Base-by-base conservation (phyloP, 1,284 basidiomycete genomes). In the Pseudozyma tsukubaensis region DNA sequence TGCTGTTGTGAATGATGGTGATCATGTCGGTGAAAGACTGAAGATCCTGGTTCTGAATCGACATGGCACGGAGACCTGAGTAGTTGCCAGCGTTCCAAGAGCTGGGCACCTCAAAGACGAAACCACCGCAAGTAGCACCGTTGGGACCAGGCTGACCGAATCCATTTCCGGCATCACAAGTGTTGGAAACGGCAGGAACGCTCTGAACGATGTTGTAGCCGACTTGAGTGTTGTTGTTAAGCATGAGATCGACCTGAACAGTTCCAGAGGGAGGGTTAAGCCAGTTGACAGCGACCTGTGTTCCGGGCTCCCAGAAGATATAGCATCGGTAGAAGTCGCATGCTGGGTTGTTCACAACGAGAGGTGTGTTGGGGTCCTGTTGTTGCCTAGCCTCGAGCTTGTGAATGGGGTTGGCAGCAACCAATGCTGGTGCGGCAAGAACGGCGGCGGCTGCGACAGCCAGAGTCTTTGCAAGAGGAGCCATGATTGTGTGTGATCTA, bases 11-110 rank as follows among this genome's bases (percentile, higher is more conserved):
- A 13, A 54, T 63, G 47, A 79, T 77, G 40, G 66, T 59, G 29
- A 80, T 70, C 54, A 72, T 76, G 57, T 80, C 78, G 18, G 78
- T 80, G 59, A 59, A 80, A n/a, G 73, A 77, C 44, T 70, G 56
- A n/a, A 80, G 37, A 18, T 47, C 24, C 21, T 65, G 57, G 34
- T 80, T 43, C 34, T 72, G 49, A 13, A 69, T 43, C 51, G 60
- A 72, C 24, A 45, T 73, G 44, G 77, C 77, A 8, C 78, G 58
- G 19, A 80, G 35, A 3, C 60, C 54, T 21, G 73, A 40, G 58
- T 74, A 79, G 59, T 79, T 79, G 9, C 78, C 78, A 14, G 60
- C 60, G 12, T 60, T 65, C 77, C 77, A 80, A 44, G 55, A 69
- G 71, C 52, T 63, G n/a, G 78, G 76, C 0, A 80, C 65, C 50